phyloP scores from a whole-genome alignment of 108 stramenopile species.

The Cafeteria roenbergensis region DNA sequence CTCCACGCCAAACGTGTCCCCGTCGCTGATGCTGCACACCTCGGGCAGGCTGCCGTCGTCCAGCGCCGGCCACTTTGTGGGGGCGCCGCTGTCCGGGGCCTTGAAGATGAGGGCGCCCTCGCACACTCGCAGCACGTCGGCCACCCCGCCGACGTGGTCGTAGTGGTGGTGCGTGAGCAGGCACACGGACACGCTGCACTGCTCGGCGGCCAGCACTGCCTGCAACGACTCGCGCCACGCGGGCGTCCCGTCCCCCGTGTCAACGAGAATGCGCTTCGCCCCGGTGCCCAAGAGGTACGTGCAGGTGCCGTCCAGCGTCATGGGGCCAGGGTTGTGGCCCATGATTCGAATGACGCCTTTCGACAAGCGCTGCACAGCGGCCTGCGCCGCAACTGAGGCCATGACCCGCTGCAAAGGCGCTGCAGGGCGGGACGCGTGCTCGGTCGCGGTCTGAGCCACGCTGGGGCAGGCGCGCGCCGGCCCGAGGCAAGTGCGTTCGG shows the following conservation, averaged over 20 bases:
- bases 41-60: slow-evolving; percentile 10
- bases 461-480: too few species aligned
- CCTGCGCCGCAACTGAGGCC: too few species aligned
- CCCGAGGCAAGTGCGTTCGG: too few species aligned
- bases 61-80: too few species aligned
- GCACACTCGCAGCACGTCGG: too few species aligned
- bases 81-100: slow-evolving; percentile 6
- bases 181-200: slow-evolving; percentile 11
- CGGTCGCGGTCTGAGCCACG: too few species aligned
- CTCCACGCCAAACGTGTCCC: neutral
- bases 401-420: too few species aligned
- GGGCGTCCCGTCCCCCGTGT: slow-evolving; percentile 31
- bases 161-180: slow-evolving; percentile 23
- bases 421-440: too few species aligned
- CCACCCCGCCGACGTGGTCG: slow-evolving; percentile 23
- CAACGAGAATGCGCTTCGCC: slow-evolving; percentile 18
- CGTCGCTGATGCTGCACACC: too few species aligned
- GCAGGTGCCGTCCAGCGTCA: slow-evolving; percentile 36
- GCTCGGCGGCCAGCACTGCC: slow-evolving; percentile 18
- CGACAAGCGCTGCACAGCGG: neutral
- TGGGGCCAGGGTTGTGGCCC: slow-evolving; percentile 11
- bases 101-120: slow-evolving; percentile 9
- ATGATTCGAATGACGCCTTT: neutral
- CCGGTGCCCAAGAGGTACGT: slow-evolving; percentile 37
- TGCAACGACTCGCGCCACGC: slow-evolving; percentile 17